phyloP scores from a whole-genome alignment of 441 rosid genomes.

The Populus hybrid region DNA sequence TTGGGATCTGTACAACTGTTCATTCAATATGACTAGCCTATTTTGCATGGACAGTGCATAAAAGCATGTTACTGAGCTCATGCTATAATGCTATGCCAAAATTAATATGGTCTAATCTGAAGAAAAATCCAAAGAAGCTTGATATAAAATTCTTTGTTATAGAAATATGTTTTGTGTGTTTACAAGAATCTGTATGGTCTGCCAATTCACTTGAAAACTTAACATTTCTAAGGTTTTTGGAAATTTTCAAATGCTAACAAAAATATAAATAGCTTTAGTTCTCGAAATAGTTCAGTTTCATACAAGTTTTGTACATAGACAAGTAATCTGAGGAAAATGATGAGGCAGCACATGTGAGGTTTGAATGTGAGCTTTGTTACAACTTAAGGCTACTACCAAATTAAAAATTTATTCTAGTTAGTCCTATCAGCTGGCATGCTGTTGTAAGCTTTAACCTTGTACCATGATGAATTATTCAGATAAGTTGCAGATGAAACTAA shows the following conservation, averaged over 20 bases:
- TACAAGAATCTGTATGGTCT: neutral
- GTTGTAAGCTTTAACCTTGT: slow-evolving; percentile 9
- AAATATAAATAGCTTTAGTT: neutral
- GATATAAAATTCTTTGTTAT: neutral
- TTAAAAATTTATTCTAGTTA: neutral
- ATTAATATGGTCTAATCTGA: neutral
- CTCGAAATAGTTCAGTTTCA: neutral
- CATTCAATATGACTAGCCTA: neutral
- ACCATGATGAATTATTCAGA: slow-evolving; percentile 39
- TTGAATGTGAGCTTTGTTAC: neutral
- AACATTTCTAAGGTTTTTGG: neutral
- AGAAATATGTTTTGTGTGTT: neutral
- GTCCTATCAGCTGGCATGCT: neutral
- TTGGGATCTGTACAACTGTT: neutral
- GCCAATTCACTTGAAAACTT: neutral
- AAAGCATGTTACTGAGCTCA: neutral
- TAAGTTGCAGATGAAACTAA: slow-evolving; percentile 75
- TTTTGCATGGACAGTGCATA: neutral
- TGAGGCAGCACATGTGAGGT: neutral
- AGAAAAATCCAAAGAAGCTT: neutral
- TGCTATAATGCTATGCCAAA: neutral
- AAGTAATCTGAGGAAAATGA: neutral
- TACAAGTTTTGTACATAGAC: neutral
- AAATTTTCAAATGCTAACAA: neutral
- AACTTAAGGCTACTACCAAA: neutral